phyloP scores from a whole-genome alignment of 345 rosid species.

The Conringia planisiliqua region DNA sequence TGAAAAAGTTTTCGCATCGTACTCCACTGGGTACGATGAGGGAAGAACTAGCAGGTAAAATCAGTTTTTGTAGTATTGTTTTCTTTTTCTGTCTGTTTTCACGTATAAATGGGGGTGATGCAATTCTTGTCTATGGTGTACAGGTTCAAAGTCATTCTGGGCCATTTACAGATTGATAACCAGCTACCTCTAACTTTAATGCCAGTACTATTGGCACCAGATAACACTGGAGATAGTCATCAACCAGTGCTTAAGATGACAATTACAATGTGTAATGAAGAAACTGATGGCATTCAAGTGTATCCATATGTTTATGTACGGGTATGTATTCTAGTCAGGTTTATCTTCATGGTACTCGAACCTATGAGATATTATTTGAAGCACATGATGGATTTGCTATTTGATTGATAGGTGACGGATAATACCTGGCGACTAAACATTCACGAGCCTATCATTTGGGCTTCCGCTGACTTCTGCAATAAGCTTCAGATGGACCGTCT shows the following conservation, averaged over 20 bases:
- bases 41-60: conserved; percentile 89
- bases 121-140: conserved; percentile 25
- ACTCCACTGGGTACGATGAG: conserved; percentile 88
- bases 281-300: conserved; percentile 70
- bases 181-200: conserved; percentile 90
- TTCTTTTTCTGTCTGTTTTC: background rate
- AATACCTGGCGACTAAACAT: conserved; percentile 82
- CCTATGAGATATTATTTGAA: conserved; percentile 11
- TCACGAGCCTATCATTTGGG: conserved; percentile 98
- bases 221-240: conserved; percentile 57
- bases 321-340: conserved; percentile 47
- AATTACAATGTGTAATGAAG: conserved; percentile 70
- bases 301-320: conserved; percentile 84
- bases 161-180: conserved; percentile 87
- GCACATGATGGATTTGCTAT: conserved; percentile 18
- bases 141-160: conserved; percentile 95
- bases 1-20: conserved; percentile 76
- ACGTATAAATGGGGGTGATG: background rate
- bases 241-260: conserved; percentile 97
- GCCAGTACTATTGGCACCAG: conserved; percentile 94
- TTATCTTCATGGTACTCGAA: conserved; percentile 4
- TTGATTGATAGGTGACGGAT: conserved; percentile 65
- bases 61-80: background rate
- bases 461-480: conserved; percentile 66
- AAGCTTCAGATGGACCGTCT: conserved; percentile 79